Evolutionary conservation across 2,329 filamentous ascomycete genomes (phyloP), one percentile per base, ranked within the genome.

Genomic region (Zymoseptoria tritici): DNA sequence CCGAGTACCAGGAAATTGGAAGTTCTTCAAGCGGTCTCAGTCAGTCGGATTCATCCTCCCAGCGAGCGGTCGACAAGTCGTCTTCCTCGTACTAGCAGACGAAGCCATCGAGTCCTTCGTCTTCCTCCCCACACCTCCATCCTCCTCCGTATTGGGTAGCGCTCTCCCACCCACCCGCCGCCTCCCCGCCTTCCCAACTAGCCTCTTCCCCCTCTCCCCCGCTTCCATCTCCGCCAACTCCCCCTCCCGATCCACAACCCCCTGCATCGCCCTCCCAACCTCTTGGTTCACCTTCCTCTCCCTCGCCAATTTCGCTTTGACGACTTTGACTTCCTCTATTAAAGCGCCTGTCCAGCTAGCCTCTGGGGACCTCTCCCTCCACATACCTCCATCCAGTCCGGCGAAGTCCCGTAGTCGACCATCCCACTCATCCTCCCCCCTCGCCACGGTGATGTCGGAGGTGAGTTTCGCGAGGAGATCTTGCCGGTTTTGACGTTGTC

Each of bases 371-470:
- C n/a, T n/a, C n/a, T n/a, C n/a, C n/a, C n/a, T n/a, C n/a, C n/a
- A n/a, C n/a, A n/a, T n/a, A n/a, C n/a, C n/a, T n/a, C n/a, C n/a
- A n/a, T n/a, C n/a, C n/a, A n/a, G n/a, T n/a, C n/a, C n/a, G n/a
- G n/a, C n/a, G n/a, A n/a, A n/a, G n/a, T n/a, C 21, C 21, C 21
- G 21, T 22, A 46, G 16, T 2, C 16, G 13, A 1, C 57, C 19
- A 63, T 84, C 81, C 80, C 80, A 82, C 8, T 65, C 60, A 61
- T 82, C 80, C 65, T 83, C 79, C n/a, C 70, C 63, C 50, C 61
- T 55, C 2, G 75, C 22, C 22, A 24, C 22, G 3, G 22, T 24
- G 4, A 24, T 24, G 22, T 24, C 22, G 22, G 22, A 24, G 22
- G 22, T 24, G 22, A 24, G 22, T 24, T 24, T 24, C 3, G 22